Evolutionary conservation across 805 yeast species (phyloP).

Genomic region (Myxozyma nipponensis): DNA sequence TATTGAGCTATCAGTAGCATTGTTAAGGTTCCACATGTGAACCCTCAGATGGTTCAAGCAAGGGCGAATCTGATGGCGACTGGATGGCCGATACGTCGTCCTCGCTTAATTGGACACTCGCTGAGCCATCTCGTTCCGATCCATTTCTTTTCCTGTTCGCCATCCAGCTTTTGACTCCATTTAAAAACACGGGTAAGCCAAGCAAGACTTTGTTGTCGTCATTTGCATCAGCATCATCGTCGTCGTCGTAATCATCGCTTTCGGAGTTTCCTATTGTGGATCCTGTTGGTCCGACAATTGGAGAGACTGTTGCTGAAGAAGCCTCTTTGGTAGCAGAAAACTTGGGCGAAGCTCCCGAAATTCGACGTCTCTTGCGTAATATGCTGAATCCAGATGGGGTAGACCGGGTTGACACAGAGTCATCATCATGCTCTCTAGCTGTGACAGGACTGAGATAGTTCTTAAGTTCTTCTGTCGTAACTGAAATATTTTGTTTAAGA

Average conservation of each 20-base stretch:
- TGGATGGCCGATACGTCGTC: constrained; percentile 7
- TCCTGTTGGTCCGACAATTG: constrained; percentile 1
- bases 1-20: too few species aligned
- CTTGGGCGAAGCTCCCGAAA: constrained; percentile 2
- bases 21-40: too few species aligned
- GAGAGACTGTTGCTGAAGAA: background rate
- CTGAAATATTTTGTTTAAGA: constrained; percentile 61
- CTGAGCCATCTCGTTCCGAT: background rate
- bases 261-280: constrained; percentile 4
- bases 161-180: constrained; percentile 26
- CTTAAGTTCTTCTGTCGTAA: constrained; percentile 72
- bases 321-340: constrained; percentile 2
- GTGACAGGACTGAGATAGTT: constrained; percentile 51
- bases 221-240: constrained; percentile 21
- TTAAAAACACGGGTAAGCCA: constrained; percentile 18
- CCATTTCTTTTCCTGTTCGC: constrained; percentile 4
- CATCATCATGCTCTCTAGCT: constrained; percentile 26
- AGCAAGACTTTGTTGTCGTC: constrained; percentile 20
- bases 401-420: constrained; percentile 15
- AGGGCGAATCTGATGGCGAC: constrained; percentile 10
- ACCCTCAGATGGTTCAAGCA: background rate
- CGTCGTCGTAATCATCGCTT: constrained; percentile 10
- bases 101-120: background rate
- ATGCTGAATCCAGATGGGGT: constrained; percentile 11
- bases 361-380: constrained; percentile 14